Percentiles rank a stretch among this genome's conserved stretches.
phyloP scores from a whole-genome alignment of 306 rosid genomes.

The Purshia tridentata region DNA sequence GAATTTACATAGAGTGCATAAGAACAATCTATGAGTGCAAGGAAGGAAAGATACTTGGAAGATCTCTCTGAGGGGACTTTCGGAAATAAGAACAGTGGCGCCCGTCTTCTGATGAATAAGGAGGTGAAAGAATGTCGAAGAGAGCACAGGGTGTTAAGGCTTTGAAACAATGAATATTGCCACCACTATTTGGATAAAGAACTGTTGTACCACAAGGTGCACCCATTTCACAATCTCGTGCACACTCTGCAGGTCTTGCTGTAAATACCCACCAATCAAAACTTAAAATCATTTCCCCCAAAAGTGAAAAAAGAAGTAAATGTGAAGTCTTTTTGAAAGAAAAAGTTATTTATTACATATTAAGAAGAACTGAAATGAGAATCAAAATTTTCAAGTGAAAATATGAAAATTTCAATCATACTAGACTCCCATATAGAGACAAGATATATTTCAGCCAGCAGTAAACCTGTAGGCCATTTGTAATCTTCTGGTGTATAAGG shows the following conservation, averaged over 20 bases:
- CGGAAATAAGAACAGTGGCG: constrained; percentile 86
- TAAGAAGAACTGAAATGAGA: too few species aligned
- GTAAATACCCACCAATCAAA: constrained; percentile 31
- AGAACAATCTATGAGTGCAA: neutral
- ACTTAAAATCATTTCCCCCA: constrained; percentile 22
- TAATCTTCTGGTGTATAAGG: neutral
- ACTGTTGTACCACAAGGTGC: constrained; percentile 72
- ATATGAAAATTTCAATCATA: neutral
- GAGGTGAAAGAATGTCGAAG: constrained; percentile 78
- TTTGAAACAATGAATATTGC: constrained; percentile 81
- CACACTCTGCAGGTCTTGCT: constrained; percentile 82
- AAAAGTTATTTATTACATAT: neutral
- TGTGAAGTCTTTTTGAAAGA: neutral
- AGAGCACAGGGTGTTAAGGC: constrained; percentile 82
- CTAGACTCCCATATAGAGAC: neutral
- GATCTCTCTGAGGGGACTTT: constrained; percentile 52
- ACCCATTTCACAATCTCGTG: constrained; percentile 61
- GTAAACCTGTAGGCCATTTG: neutral
- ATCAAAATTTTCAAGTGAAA: neutral
- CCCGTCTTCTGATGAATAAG: constrained; percentile 71
- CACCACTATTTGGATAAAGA: constrained; percentile 79
- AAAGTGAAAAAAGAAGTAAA: neutral
- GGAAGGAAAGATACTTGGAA: constrained; percentile 49
- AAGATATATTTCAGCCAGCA: neutral
- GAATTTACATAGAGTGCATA: neutral